A percentile compares a stretch with the other conserved stretches of the same genome.
Evolutionary conservation across 2,329 filamentous ascomycete species (phyloP).

Genomic region (Fusarium compactum): DNA sequence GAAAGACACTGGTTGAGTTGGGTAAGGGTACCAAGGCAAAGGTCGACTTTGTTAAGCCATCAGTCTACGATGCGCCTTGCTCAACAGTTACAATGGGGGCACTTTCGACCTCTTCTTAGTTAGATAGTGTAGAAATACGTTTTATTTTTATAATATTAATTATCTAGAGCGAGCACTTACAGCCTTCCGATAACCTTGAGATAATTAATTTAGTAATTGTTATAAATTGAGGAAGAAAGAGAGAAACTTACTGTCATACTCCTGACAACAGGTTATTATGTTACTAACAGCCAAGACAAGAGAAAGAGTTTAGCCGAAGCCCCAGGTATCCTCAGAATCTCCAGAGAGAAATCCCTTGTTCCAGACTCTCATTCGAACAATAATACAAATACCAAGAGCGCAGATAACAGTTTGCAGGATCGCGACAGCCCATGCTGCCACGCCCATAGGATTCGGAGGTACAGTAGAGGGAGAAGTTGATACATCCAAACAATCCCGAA

Average conservation of each 20-base stretch:
- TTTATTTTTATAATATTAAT: too few species aligned
- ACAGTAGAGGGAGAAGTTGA: too few species aligned
- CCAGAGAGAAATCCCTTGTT: background rate
- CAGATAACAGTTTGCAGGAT: too few species aligned
- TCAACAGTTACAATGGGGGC: conserved; percentile 40
- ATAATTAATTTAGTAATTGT: background rate
- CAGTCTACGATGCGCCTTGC: conserved; percentile 30
- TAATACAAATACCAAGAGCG: too few species aligned
- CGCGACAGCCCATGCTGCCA: too few species aligned
- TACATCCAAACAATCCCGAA: too few species aligned
- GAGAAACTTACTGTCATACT: background rate
- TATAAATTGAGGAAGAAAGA: background rate
- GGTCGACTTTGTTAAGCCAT: conserved; percentile 28
- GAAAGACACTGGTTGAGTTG: conserved; percentile 29
- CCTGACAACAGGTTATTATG: background rate
- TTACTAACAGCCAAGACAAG: background rate
- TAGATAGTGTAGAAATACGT: too few species aligned
- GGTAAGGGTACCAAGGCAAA: conserved; percentile 17
- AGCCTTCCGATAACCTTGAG: background rate
- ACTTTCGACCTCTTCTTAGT: conserved; percentile 6
- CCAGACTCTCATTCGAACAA: too few species aligned
- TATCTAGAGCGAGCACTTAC: too few species aligned
- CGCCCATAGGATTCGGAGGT: too few species aligned
- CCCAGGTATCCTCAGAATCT: background rate
- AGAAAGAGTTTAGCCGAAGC: background rate